Conservation (phyloP, 441 rosid species). For the Aleurites moluccanus region DNA sequence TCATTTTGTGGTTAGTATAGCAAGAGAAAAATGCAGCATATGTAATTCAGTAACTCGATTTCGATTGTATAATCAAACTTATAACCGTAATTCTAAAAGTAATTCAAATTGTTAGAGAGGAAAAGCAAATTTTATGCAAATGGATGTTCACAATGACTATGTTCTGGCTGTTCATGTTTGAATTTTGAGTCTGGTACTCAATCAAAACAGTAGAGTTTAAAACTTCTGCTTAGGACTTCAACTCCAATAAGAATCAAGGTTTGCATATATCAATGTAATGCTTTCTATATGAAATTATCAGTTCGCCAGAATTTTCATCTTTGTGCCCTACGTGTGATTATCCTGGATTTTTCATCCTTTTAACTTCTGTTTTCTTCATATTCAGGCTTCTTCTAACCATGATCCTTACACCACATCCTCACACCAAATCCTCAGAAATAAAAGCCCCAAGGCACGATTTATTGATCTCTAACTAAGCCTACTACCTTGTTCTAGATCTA, state of each 20-base stretch:
- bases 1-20: background rate
- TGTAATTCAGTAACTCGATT: no score
- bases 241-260: no score
- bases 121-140: background rate
- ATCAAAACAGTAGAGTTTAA: no score
- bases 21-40: background rate
- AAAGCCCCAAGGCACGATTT: background rate
- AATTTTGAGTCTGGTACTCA: no score
- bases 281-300: no score
- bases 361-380: background rate
- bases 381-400: background rate
- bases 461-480: background rate
- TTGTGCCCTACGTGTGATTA: no score
- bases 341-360: background rate
- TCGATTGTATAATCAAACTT: background rate
- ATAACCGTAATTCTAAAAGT: background rate
- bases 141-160: background rate
- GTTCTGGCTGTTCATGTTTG: background rate
- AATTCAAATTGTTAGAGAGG: background rate
- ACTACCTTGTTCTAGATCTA: background rate
- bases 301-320: constrained; percentile 4
- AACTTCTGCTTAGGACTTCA: no score
- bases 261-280: no score
- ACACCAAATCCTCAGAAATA: background rate
- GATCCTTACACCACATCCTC: background rate